Conservation (phyloP, 2,329 filamentous ascomycete species). For the Cercospora berteroae region DNA sequence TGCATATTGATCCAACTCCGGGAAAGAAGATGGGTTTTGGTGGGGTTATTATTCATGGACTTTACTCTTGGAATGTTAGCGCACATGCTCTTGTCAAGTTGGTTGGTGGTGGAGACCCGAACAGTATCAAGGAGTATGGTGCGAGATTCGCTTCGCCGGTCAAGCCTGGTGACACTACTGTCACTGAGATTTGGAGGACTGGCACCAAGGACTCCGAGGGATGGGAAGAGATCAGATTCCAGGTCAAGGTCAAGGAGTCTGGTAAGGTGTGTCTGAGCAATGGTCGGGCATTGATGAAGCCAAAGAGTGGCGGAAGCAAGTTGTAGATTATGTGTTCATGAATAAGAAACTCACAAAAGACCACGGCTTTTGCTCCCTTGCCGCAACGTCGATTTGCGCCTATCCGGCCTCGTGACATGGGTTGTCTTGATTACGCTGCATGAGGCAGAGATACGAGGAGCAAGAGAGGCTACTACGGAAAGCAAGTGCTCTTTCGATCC, state of each 20-base stretch:
- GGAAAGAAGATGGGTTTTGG: slow-evolving; percentile 89
- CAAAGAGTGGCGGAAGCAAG: slow-evolving; percentile 35
- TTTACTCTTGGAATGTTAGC: slow-evolving; percentile 71
- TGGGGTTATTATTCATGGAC: slow-evolving; percentile 82
- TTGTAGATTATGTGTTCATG: slow-evolving; percentile 19
- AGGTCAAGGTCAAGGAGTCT: slow-evolving; percentile 70
- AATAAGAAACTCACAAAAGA: background rate
- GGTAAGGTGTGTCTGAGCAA: slow-evolving; percentile 87
- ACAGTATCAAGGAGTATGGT: slow-evolving; percentile 83
- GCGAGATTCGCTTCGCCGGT: slow-evolving; percentile 84
- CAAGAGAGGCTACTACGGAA: background rate
- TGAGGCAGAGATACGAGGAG: background rate
- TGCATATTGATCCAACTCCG: slow-evolving; percentile 76
- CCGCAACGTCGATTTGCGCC: background rate
- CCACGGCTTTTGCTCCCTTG: background rate
- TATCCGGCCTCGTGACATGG: background rate
- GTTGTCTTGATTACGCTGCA: background rate
- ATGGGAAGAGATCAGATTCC: slow-evolving; percentile 81
- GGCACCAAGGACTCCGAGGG: slow-evolving; percentile 62
- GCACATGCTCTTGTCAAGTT: slow-evolving; percentile 70
- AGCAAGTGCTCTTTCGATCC: background rate
- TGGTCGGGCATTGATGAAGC: slow-evolving; percentile 74
- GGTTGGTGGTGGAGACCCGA: slow-evolving; percentile 73
- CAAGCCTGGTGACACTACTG: slow-evolving; percentile 75
- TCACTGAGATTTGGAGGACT: slow-evolving; percentile 77